Evolutionary conservation across 129 eudicot genomes (phyloP).

Genomic region (Tagetes patula): DNA sequence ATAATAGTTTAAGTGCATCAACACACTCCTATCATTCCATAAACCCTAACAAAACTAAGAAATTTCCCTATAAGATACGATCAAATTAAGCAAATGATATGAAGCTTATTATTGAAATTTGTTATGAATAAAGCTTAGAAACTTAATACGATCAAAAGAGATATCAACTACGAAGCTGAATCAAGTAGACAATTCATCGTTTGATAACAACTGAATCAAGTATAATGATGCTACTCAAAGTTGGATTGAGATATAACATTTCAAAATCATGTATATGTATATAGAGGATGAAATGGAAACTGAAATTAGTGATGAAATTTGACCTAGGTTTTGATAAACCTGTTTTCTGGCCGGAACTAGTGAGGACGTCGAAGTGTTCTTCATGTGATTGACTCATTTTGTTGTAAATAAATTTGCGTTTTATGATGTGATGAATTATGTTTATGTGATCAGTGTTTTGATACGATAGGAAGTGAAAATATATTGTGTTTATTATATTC

Average conservation of each 20-base stretch:
- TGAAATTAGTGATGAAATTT: neutral
- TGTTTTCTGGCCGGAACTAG: constrained; percentile 63
- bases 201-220: neutral
- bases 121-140: neutral
- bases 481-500: no score
- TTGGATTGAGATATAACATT: no score
- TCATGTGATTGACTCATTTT: constrained; percentile 26
- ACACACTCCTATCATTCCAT: neutral
- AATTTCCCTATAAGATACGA: neutral
- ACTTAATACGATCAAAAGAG: neutral
- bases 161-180: neutral
- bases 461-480: no score
- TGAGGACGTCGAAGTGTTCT: constrained; percentile 70
- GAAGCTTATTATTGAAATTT: neutral
- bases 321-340: constrained; percentile 78
- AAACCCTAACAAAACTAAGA: neutral
- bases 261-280: no score
- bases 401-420: neutral
- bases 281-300: neutral
- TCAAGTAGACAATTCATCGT: neutral
- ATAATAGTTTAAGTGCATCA: neutral
- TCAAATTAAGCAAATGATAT: neutral
- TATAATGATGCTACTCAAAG: constrained; percentile 1
- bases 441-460: no score
- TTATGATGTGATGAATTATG: no score